Conservation (phyloP, 1,139 yeast genomes). For the Scheffersomyces parashehatae region DNA sequence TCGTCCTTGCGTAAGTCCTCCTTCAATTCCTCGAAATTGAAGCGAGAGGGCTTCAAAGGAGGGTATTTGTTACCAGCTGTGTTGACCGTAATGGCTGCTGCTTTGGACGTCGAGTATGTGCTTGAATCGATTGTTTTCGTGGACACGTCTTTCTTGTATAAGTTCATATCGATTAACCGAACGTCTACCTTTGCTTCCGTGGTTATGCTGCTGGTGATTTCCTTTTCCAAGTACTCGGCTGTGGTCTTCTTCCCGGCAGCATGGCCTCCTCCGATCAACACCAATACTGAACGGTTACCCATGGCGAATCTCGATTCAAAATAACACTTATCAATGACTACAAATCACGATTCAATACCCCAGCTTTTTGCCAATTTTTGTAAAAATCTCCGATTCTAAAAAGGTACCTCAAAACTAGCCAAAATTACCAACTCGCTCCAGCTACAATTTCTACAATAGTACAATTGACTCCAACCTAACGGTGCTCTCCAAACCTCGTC, state of each 20-base stretch:
- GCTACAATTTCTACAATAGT: no score
- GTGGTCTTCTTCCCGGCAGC: slow-evolving; percentile 62
- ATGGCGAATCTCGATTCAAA: no score
- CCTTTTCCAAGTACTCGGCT: slow-evolving; percentile 30
- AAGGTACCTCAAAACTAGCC: no score
- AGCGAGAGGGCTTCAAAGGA: slow-evolving; percentile 41
- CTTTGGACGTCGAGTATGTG: slow-evolving; percentile 20
- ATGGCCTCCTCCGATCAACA: slow-evolving; percentile 75
- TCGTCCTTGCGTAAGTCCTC: slow-evolving; percentile 13
- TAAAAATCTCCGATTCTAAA: no score
- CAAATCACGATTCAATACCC: no score
- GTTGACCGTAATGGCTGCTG: slow-evolving; percentile 35
- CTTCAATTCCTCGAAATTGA: slow-evolving; percentile 30
- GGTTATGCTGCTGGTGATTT: slow-evolving; percentile 15
- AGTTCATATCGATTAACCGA: slow-evolving; percentile 28
- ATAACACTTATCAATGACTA: no score
- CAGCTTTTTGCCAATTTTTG: slow-evolving; percentile 2
- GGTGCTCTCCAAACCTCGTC: no score
- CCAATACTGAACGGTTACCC: slow-evolving; percentile 28
- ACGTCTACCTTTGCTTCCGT: slow-evolving; percentile 21
- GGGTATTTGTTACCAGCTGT: slow-evolving; percentile 18
- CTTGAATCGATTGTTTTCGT: slow-evolving; percentile 12
- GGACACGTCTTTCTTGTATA: slow-evolving; percentile 18
- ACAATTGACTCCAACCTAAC: no score
- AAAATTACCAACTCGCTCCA: no score